Percentiles rank a stretch among this genome's conserved stretches.
Conservation (phyloP, 805 yeast species). For the Saccharomycopsis fermentans region DNA sequence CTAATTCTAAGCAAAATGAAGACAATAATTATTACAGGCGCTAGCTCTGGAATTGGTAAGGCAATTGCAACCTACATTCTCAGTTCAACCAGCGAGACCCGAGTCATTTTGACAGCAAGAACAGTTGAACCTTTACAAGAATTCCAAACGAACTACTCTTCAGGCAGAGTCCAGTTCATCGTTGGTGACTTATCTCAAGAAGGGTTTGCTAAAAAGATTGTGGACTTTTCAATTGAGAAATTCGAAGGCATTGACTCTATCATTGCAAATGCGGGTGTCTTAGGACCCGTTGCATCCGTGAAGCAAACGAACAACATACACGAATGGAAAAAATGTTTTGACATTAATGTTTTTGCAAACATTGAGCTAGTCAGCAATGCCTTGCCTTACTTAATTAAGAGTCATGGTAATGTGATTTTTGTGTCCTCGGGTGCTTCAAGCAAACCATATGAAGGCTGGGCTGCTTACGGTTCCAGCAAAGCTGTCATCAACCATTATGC, state of each 20-base stretch:
- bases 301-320: constrained; percentile 43
- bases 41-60: constrained; percentile 71
- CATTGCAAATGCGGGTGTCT: constrained; percentile 72
- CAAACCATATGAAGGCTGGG: constrained; percentile 64
- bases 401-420: constrained; percentile 57
- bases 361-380: constrained; percentile 46
- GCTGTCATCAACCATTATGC: constrained; percentile 83
- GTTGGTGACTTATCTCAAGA: constrained; percentile 53
- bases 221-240: constrained; percentile 34
- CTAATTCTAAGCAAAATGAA: constrained; percentile 17
- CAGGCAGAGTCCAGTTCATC: constrained; percentile 38
- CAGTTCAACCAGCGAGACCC: constrained; percentile 25
- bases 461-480: constrained; percentile 84
- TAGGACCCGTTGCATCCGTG: constrained; percentile 62
- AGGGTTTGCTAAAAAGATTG: constrained; percentile 28
- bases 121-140: constrained; percentile 37
- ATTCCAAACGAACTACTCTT: constrained; percentile 36
- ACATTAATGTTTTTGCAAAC: constrained; percentile 69
- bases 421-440: constrained; percentile 87
- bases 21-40: constrained; percentile 33
- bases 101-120: constrained; percentile 67
- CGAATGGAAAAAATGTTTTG: constrained; percentile 56
- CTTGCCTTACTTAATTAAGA: constrained; percentile 44
- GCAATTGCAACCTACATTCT: constrained; percentile 51
- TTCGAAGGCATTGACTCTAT: constrained; percentile 55